These are phyloP conservation scores for Candolleomyces aberdarensis DNA, from an alignment of 768 basidiomycete genomes.

Conservation along the genomic window DNA sequence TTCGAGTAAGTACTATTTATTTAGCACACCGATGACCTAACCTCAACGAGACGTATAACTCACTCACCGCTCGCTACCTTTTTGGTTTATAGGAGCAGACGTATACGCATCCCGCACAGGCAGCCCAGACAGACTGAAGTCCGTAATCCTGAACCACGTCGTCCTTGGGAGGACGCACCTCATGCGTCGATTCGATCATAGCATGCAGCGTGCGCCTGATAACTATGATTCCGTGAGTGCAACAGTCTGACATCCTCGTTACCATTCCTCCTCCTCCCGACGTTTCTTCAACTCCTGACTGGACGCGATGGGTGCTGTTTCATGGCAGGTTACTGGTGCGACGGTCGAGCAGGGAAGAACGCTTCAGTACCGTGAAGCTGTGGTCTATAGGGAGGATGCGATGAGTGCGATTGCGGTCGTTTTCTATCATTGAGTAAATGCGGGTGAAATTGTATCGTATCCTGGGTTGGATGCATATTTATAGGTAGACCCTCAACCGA, in stretches of 20 bases:
- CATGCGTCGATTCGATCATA: conserved; percentile 22
- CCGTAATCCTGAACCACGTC: conserved; percentile 28
- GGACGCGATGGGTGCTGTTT: background rate
- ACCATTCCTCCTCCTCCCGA: background rate
- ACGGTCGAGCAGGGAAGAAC: conserved; percentile 24
- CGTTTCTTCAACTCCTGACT: background rate
- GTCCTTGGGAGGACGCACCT: conserved; percentile 24
- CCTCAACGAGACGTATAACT: background rate
- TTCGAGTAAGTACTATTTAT: conserved; percentile 12
- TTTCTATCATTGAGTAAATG: conserved; percentile 14
- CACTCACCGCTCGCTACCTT: background rate
- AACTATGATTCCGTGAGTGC: conserved; percentile 23
- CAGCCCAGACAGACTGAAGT: conserved; percentile 6
- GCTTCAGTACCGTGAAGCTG: conserved; percentile 26
- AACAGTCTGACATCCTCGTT: no score
- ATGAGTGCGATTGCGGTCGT: conserved; percentile 28
- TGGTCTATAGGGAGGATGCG: conserved; percentile 28
- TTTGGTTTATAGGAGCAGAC: conserved; percentile 17
- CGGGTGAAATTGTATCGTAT: no score
- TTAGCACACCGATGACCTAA: no score
- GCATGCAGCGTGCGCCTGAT: conserved; percentile 26
- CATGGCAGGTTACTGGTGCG: conserved; percentile 22
- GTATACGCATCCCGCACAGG: conserved; percentile 17
- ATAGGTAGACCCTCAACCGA: no score
- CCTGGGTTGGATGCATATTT: no score